These are phyloP conservation scores for Penicillium brevicompactum DNA, from an alignment of 2,329 filamentous ascomycete species.

Conservation along the genomic window DNA sequence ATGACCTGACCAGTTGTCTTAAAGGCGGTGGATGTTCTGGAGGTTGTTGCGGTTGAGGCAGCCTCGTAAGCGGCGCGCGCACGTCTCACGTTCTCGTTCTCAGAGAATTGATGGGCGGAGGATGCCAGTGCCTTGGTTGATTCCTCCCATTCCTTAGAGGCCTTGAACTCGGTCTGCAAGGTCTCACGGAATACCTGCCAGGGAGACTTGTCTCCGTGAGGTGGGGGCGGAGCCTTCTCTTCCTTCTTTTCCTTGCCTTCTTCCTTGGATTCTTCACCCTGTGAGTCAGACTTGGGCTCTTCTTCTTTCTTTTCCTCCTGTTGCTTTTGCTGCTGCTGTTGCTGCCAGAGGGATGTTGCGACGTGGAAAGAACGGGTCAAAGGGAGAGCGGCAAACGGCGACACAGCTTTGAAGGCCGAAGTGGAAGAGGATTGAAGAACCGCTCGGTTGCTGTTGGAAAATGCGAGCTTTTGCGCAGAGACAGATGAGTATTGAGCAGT, in stretches of 20 bases:
- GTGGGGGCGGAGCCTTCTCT: slow-evolving; percentile 82
- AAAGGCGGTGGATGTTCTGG: slow-evolving; percentile 75
- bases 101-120: slow-evolving; percentile 85
- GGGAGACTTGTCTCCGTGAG: slow-evolving; percentile 95
- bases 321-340: slow-evolving; percentile 38
- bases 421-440: slow-evolving; percentile 37
- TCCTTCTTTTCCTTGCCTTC: slow-evolving; percentile 53
- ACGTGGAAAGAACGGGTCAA: slow-evolving; percentile 43
- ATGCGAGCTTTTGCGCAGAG: slow-evolving; percentile 38
- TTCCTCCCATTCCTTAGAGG: slow-evolving; percentile 98
- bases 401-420: slow-evolving; percentile 33
- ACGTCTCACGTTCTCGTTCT: slow-evolving; percentile 86
- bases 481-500: slow-evolving; percentile 35
- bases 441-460: slow-evolving; percentile 26
- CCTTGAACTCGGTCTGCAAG: slow-evolving; percentile 90
- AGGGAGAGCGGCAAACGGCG: slow-evolving; percentile 38
- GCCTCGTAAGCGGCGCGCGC: slow-evolving; percentile 85
- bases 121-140: slow-evolving; percentile 92
- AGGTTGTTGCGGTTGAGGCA: slow-evolving; percentile 79
- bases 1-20: slow-evolving; percentile 85
- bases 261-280: slow-evolving; percentile 51
- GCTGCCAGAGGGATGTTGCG: slow-evolving; percentile 34
- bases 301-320: slow-evolving; percentile 42
- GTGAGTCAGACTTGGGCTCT: slow-evolving; percentile 38
- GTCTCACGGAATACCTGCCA: slow-evolving; percentile 99